A percentile compares a stretch with the other conserved stretches of the same genome.
These are phyloP conservation scores for Mucor indicus DNA, from an alignment of 371 early-diverging fungal genomes.

Conservation along the genomic window DNA sequence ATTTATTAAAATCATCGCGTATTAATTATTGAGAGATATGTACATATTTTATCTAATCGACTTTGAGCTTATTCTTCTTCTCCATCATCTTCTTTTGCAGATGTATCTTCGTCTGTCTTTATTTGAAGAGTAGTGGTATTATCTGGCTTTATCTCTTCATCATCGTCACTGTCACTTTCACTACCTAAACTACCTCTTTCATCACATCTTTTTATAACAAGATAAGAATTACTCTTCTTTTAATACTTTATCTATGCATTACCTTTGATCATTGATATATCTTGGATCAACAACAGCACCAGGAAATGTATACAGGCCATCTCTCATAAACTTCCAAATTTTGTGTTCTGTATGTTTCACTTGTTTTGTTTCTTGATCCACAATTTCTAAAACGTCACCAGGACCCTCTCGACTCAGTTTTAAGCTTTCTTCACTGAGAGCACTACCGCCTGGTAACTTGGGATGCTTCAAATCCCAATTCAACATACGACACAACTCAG, in stretches of 20 bases:
- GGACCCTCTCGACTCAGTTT: conserved; percentile 10
- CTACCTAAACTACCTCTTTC: conserved; percentile 11
- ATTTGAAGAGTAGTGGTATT: no score
- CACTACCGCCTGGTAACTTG: conserved; percentile 53
- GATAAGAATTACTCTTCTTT: background rate
- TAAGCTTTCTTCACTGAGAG: conserved; percentile 34
- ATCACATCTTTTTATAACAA: conserved; percentile 5
- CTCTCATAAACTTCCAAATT: conserved; percentile 27
- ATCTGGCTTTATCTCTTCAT: no score
- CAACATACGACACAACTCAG: conserved; percentile 69
- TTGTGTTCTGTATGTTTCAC: conserved; percentile 10
- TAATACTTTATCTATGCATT: background rate
- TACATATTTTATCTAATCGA: no score
- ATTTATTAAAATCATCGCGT: no score
- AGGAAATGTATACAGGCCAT: conserved; percentile 47
- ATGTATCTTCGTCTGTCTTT: no score
- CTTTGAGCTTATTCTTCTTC: no score
- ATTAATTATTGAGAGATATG: no score
- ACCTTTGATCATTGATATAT: conserved; percentile 23
- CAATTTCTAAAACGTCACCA: conserved; percentile 11
- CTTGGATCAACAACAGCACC: conserved; percentile 39
- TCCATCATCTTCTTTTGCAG: no score
- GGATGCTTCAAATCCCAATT: conserved; percentile 71
- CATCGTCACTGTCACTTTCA: conserved; percentile 5
- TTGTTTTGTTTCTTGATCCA: conserved; percentile 9